Conservation (phyloP, 768 basidiomycete genomes). For the Suillus discolor region DNA sequence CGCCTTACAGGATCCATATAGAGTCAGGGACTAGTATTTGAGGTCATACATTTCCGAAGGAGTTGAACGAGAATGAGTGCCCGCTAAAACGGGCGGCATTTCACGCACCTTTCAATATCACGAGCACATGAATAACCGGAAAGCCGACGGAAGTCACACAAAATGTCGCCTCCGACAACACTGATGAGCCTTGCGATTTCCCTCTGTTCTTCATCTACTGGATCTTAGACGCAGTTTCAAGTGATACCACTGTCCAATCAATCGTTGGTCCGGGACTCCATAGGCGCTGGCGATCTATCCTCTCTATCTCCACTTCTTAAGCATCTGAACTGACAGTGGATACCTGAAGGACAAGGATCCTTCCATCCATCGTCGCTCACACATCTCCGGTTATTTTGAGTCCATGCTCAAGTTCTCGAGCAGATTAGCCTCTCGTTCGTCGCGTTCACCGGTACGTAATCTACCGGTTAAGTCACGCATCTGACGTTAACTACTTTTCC, state of each 20-base stretch:
- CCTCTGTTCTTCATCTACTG: conserved; percentile 2
- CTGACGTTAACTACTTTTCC: background rate
- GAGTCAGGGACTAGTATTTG: background rate
- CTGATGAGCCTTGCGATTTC: background rate
- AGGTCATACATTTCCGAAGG: background rate
- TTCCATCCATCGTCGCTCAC: conserved; percentile 10
- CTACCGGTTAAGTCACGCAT: background rate
- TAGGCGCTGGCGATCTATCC: conserved; percentile 8
- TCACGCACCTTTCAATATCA: background rate
- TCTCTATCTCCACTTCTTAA: conserved; percentile 21
- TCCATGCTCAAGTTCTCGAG: conserved; percentile 24
- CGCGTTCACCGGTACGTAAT: conserved; percentile 19
- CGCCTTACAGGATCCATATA: background rate
- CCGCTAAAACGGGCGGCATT: background rate
- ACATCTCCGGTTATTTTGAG: background rate
- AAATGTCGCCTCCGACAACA: conserved; percentile 7
- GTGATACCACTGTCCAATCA: conserved; percentile 8
- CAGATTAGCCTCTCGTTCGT: conserved; percentile 19
- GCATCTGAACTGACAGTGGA: conserved; percentile 9
- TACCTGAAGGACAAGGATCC: conserved; percentile 10
- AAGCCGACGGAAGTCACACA: conserved; percentile 8
- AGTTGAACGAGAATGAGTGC: background rate
- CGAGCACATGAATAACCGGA: conserved; percentile 11
- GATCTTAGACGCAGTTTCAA: background rate
- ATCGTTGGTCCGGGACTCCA: background rate